Base-by-base conservation (phyloP, 1,284 basidiomycete species). In the Rhodotorula mucilaginosa region DNA sequence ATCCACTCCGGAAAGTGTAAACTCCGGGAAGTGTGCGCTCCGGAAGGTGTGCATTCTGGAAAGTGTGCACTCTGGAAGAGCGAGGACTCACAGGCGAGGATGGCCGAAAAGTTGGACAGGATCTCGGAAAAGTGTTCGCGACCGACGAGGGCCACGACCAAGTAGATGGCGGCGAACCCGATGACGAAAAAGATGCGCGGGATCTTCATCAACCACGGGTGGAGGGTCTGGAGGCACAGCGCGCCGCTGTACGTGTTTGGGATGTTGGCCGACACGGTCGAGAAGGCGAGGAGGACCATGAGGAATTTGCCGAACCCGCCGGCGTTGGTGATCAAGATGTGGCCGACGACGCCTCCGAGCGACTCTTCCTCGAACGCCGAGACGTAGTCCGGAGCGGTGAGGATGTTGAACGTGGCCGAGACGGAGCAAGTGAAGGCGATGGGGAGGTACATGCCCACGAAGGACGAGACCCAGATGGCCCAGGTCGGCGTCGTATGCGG, bases 151-250 rank as follows among this genome's bases (percentile, higher is more conserved):
- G 87, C 86, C 0, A 87, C 85, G 51, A 87, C 82, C 44, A 88
- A 73, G 79, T 87, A 86, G 60, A 84, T 80, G 23, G 84, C 79
- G 74, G 86, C 86, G 19, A 84, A 64, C 5, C 88, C 69, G 58
- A 87, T 73, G 5, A 87, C 86, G 84, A 87, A 88, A 73, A 88
- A 74, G 72, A 88, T 86, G 51, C 88, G 84, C 0, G 88, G 88
- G 15, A 89, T 79, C 63, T 84, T 80, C 31, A 85, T 83, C 75
- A 88, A 85, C 0, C 83, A 82, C 2, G 86, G 86, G 48, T 85
- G 83, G 19, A 88, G 82, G 0, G 85, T 81, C 76, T 88, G 87
- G 68, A 86, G 83, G n/a, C 85, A 85, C 47, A 88, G 82, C 3
- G 84, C 85, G 2, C 85, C 82, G 0, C 54, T 58, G 56, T 65